Evolutionary conservation across 768 basidiomycete genomes (phyloP), one percentile per base, ranked within the genome.

Genomic region (Xanthoconium purpureum): DNA sequence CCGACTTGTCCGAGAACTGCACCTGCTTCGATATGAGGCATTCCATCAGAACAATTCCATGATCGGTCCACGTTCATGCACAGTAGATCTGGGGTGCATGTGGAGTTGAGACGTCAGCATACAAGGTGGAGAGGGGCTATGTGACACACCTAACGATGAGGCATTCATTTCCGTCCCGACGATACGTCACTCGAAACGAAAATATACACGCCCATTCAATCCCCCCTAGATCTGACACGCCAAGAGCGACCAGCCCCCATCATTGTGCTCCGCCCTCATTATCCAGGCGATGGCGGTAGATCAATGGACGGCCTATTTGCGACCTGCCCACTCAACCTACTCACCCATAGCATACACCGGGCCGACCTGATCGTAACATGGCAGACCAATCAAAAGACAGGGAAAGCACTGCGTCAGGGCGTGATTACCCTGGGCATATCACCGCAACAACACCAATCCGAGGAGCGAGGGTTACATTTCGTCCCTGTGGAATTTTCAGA

Each of bases 121-220:
- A 11, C 8, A 13, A 30, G 24, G 4, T 29, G 15, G 11, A 48
- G 18, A 32, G 45, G 55, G 33, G 24, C 30, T 36, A 33, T 14
- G 18, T 33, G 39, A 18, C 20, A 46, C 14, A 50, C 28, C 7
- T 7, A 24, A 18, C 12, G n/a, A 20, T 3, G 36, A 36, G 42
- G 30, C 1, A 4, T 63, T 59, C 61, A 59, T 63, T 53, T 59
- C 57, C 62, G 57, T 46, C 32, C 44, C 45, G 37, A 58, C 11
- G 20, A 58, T 32, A 44, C 50, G 50, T 46, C 30, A 47, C 33
- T 17, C 12, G 33, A 33, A 40, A 32, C 5, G 20, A 48, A 17
- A 18, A 32, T n/a, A n/a, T 28, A 29, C 29, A 47, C 28, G 12
- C 20, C 53, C 58, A 46, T 42, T 47, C 38, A 49, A 50, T 50